Conservation (phyloP, 106 monocot genomes). For the Gastrodia elata region DNA sequence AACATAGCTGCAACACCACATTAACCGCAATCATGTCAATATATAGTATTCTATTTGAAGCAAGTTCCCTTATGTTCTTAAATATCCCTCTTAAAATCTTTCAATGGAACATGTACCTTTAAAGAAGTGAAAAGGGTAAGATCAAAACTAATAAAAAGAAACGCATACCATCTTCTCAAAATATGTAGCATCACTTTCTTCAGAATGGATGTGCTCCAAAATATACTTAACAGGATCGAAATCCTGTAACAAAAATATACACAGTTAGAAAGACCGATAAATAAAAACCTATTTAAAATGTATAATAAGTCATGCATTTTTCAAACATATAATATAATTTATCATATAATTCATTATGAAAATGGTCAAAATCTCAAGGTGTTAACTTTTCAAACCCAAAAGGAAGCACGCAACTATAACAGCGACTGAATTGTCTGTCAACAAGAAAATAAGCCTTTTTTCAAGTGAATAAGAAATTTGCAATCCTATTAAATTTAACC, state of each 20-base stretch:
- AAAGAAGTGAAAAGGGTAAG: background rate
- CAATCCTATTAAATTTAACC: background rate
- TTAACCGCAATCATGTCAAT: background rate
- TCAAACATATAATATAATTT: background rate
- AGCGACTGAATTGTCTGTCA: background rate
- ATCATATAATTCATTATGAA: background rate
- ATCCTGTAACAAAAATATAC: conserved; percentile 40
- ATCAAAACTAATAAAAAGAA: background rate
- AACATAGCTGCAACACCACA: background rate
- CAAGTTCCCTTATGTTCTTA: background rate
- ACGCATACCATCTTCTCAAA: conserved; percentile 75
- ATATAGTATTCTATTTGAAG: background rate
- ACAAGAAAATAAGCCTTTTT: background rate
- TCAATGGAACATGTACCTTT: background rate
- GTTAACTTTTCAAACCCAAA: background rate
- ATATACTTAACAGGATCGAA: conserved; percentile 89
- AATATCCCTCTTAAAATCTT: background rate
- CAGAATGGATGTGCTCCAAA: conserved; percentile 60
- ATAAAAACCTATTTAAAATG: background rate
- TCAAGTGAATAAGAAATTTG: background rate
- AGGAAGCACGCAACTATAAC: background rate
- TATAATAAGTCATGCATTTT: background rate
- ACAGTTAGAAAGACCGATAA: background rate
- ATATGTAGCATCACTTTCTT: conserved; percentile 66
- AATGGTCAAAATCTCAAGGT: background rate